These are phyloP conservation scores for Wallacemonas sp. DNA, from an alignment of 208 protist species.

Conservation along the genomic window DNA sequence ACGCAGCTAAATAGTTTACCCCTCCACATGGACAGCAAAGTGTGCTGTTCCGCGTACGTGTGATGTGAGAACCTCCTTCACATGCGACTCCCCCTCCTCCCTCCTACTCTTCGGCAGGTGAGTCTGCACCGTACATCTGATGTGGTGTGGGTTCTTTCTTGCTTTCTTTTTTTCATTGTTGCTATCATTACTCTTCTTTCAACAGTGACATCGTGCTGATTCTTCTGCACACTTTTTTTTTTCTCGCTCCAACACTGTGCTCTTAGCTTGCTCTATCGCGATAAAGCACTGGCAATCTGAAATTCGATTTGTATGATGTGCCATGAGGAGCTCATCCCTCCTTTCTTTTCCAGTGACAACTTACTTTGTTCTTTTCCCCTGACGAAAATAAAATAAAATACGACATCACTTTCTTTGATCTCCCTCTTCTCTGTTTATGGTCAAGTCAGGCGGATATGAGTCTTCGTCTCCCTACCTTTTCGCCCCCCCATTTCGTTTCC, in stretches of 20 bases:
- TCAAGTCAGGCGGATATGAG: too few species aligned
- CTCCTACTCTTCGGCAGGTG: background rate
- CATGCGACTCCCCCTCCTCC: background rate
- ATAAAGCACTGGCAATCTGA: background rate
- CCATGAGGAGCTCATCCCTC: background rate
- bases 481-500: too few species aligned
- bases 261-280: too few species aligned
- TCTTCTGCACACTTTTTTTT: background rate
- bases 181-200: background rate
- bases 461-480: too few species aligned
- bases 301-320: background rate
- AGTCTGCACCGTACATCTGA: too few species aligned
- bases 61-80: background rate
- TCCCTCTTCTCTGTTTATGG: too few species aligned
- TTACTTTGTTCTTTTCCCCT: too few species aligned
- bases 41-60: background rate
- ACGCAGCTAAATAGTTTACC: too few species aligned
- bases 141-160: too few species aligned
- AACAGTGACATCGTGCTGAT: background rate
- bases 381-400: too few species aligned
- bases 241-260: background rate
- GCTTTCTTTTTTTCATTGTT: background rate
- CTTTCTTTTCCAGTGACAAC: too few species aligned
- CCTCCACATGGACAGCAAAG: background rate
- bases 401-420: too few species aligned